Evolutionary conservation across 805 yeast genomes (phyloP).

Genomic region (Starmerella scarabaei): DNA sequence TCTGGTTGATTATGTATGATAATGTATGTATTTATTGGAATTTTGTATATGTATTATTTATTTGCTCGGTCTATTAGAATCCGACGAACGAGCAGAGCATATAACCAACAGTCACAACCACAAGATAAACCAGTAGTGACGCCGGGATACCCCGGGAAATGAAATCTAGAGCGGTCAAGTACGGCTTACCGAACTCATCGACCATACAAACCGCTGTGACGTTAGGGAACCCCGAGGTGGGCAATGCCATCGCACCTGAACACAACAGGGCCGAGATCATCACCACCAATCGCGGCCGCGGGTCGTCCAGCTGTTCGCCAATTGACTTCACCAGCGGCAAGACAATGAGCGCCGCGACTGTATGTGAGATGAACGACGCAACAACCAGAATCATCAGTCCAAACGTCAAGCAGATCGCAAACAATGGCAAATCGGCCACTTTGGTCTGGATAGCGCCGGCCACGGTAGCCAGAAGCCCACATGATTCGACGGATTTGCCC

Average conservation of each 20-base stretch:
- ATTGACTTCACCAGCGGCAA: conserved; percentile 83
- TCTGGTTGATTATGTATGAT: neutral
- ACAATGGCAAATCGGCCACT: conserved; percentile 57
- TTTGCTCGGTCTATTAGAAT: conserved; percentile 25
- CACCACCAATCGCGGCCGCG: conserved; percentile 76
- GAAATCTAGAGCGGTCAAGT: conserved; percentile 73
- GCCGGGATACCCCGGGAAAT: conserved; percentile 86
- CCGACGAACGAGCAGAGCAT: conserved; percentile 49
- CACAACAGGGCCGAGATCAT: conserved; percentile 55
- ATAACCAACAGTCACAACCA: conserved; percentile 70
- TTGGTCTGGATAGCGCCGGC: conserved; percentile 54
- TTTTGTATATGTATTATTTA: neutral
- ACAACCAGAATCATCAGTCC: conserved; percentile 69
- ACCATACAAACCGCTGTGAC: conserved; percentile 93
- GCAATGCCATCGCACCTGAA: conserved; percentile 94
- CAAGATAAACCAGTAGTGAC: conserved; percentile 57
- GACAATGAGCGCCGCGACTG: conserved; percentile 90
- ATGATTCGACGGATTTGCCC: conserved; percentile 88
- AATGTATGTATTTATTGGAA: neutral
- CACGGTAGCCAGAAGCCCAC: conserved; percentile 70
- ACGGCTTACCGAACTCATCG: conserved; percentile 83
- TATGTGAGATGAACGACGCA: conserved; percentile 93
- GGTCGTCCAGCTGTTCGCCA: conserved; percentile 46
- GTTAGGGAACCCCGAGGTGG: conserved; percentile 95
- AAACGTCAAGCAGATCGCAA: conserved; percentile 61